Evolutionary conservation across 2,329 filamentous ascomycete genomes (phyloP), one percentile per base, ranked within the genome.

Genomic region (Aspergillus transmontanensis): DNA sequence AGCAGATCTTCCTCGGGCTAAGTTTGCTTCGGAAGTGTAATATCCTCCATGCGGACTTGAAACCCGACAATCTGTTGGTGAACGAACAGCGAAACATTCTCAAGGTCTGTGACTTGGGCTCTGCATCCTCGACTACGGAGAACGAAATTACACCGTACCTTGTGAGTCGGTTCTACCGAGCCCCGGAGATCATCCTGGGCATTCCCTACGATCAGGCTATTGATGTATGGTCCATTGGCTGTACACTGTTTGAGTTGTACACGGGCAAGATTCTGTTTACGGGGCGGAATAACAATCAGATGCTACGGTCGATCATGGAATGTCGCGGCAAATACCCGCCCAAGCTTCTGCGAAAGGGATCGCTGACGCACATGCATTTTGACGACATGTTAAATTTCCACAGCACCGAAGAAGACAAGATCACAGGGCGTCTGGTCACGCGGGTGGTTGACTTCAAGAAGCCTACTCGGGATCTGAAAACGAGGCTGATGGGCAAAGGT

Each of bases 191-290:
- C 74, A 97, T 99, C 65, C 85, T 99, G 4, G 95, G 95, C n/a
- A 94, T 97, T 82, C 90, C 91, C 11, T 97, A 96, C 76, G 93
- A 97, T 75, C 96, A 94, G 75, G 90, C 91, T 9, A 92, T 98
- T 68, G 95, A 99, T 77, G 92, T 97, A 84, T 99, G 95, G 95
- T 96, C 94, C 9, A 93, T 98, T 68, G 96, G 95, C 43, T 99
- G 95, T 80, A 99, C 95, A 0, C 84, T 98, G 34, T 99, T 96
- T 78, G 95, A 99, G 80, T 84, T 99, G 46, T 98, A 96, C 81
- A 98, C 95, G 0, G 95, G 95, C 73, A 97, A 97, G 78, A 98
- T 99, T 62, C 84, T 99, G 36, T 99, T 99, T 77, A 93, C 93
- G 1, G 95, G 95, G 63, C 88, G 92, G 68, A 95, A 92, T 80